Percentiles rank a stretch among this genome's conserved stretches.
Conservation (phyloP, 257 asterid species). For the Craterostigma plantagineum region DNA sequence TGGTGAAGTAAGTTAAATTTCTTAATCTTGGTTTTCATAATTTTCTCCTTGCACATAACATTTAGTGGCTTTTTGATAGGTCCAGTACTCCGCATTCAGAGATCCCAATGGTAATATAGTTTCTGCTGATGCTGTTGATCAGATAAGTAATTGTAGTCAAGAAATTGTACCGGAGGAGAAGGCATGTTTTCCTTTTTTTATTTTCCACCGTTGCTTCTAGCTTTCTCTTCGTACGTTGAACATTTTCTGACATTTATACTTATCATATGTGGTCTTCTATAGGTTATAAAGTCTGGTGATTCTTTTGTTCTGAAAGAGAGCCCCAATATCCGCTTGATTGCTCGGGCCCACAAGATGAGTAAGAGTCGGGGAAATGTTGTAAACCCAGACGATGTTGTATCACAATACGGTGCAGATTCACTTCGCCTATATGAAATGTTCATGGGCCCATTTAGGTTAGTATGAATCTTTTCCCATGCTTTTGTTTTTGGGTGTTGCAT, state of each 20-base stretch:
- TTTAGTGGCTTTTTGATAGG: conserved; percentile 42
- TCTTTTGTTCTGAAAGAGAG: conserved; percentile 68
- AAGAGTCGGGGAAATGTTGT: conserved; percentile 94
- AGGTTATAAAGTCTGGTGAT: conserved; percentile 77
- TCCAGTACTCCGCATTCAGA: conserved; percentile 61
- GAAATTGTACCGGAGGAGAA: conserved; percentile 59
- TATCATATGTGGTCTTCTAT: neutral
- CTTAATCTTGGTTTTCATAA: conserved; percentile 8
- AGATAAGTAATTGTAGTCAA: conserved; percentile 29
- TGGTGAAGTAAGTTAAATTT: conserved; percentile 65
- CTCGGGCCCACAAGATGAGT: conserved; percentile 95
- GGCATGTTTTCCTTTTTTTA: conserved; percentile 22
- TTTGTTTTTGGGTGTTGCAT: too few species aligned
- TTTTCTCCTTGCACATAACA: conserved; percentile 7
- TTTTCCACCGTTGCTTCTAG: neutral
- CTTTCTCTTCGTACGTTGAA: neutral
- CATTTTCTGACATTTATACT: neutral
- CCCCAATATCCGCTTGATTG: conserved; percentile 44
- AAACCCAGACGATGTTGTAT: conserved; percentile 92
- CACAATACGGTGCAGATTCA: conserved; percentile 89
- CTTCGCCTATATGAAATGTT: conserved; percentile 97
- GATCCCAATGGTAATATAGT: conserved; percentile 64
- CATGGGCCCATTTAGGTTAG: conserved; percentile 93
- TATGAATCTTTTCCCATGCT: too few species aligned
- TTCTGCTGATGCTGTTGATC: conserved; percentile 56